These are phyloP conservation scores for Bothriochloa decipiens DNA, from an alignment of 176 grass and related monocot genomes.

Conservation along the genomic window DNA sequence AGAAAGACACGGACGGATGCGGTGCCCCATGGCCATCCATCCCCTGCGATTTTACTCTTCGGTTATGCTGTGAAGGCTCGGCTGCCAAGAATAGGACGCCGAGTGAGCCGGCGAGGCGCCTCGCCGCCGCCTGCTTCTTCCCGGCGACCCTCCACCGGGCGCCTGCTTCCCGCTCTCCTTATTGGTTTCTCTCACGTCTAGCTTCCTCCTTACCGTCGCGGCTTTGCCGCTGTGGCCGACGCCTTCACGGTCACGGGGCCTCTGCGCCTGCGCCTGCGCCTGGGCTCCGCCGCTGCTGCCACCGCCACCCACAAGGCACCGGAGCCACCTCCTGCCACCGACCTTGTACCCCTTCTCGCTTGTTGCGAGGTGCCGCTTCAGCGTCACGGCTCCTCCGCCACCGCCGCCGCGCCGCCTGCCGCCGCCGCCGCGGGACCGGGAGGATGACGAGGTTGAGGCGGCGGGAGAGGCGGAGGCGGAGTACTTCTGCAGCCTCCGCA, in stretches of 20 bases:
- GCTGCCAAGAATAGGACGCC: conserved; percentile 55
- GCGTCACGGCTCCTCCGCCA: not conserved
- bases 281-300: not conserved
- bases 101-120: conserved; percentile 44
- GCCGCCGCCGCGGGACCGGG: not conserved
- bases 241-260: not conserved
- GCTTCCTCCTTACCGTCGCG: not conserved
- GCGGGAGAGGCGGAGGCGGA: not conserved
- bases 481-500: conserved; percentile 51
- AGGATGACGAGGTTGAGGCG: not conserved
- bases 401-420: not conserved
- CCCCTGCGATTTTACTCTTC: conserved; percentile 47
- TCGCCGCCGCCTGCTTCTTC: not conserved
- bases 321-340: conserved; percentile 33
- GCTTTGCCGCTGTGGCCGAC: not conserved
- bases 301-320: conserved; percentile 6
- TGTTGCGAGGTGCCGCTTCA: conserved; percentile 37
- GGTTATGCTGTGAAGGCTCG: conserved; percentile 61
- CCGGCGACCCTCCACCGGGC: not conserved
- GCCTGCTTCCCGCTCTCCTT: conserved; percentile 4
- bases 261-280: not conserved
- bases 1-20: not conserved
- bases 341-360: conserved; percentile 24
- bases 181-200: conserved; percentile 1
- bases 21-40: not conserved